Conservation (phyloP, 2,329 filamentous ascomycete genomes). For the Cladophialophora carrionii region DNA sequence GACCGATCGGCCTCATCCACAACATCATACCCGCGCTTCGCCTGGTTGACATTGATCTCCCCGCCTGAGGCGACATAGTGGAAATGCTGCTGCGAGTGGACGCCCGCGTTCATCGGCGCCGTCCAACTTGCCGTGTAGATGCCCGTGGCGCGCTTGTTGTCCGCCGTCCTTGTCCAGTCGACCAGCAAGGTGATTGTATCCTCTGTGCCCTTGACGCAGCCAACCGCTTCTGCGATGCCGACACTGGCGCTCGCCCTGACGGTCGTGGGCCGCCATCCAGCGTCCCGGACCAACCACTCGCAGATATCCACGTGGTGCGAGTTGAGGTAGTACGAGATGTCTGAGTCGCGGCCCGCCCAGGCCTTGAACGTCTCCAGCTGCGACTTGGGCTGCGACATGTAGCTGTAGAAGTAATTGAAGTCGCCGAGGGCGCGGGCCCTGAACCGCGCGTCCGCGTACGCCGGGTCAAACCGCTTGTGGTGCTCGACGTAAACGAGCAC, state of each 20-base stretch:
- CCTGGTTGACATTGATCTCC: conserved; percentile 88
- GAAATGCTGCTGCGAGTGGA: conserved; percentile 98
- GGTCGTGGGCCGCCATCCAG: conserved; percentile 73
- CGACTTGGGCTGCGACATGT: conserved; percentile 91
- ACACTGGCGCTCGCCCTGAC: conserved; percentile 78
- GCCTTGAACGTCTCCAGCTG: conserved; percentile 94
- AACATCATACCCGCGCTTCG: conserved; percentile 91
- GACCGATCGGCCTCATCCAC: conserved; percentile 67
- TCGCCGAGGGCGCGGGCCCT: conserved; percentile 78
- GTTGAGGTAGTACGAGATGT: conserved; percentile 96
- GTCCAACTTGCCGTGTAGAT: conserved; percentile 97
- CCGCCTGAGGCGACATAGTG: conserved; percentile 85
- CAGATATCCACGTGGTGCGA: conserved; percentile 91
- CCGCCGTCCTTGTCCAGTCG: conserved; percentile 69
- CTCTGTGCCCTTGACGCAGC: conserved; percentile 79
- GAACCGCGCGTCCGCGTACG: conserved; percentile 75
- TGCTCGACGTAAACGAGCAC: conserved; percentile 95
- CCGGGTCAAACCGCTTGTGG: conserved; percentile 94
- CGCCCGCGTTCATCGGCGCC: conserved; percentile 85
- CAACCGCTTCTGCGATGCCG: conserved; percentile 76
- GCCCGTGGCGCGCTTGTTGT: conserved; percentile 71
- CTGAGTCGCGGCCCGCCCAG: conserved; percentile 88
- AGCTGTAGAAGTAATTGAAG: conserved; percentile 98
- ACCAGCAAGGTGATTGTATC: conserved; percentile 91
- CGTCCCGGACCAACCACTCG: conserved; percentile 87